These are phyloP conservation scores for Moringa oleifera DNA, from an alignment of 345 rosid species.

Conservation along the genomic window DNA sequence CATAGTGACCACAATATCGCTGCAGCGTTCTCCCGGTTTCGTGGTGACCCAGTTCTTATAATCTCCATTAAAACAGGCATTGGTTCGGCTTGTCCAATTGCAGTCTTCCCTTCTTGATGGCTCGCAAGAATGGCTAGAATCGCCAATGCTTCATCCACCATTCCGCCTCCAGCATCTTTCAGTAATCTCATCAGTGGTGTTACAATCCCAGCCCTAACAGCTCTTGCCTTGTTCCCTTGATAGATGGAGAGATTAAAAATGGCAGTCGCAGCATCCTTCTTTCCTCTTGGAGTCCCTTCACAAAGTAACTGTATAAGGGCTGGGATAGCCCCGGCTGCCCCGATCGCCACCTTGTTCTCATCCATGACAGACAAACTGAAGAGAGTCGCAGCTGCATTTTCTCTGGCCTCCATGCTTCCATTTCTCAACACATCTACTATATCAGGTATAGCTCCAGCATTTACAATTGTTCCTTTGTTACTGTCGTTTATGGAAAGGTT, in stretches of 20 bases:
- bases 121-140: constrained; percentile 87
- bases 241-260: constrained; percentile 88
- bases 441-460: constrained; percentile 92
- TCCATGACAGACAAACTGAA: constrained; percentile 95
- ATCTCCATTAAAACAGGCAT: constrained; percentile 72
- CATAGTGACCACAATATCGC: constrained; percentile 86
- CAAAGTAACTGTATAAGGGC: constrained; percentile 79
- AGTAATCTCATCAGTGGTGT: constrained; percentile 63
- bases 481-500: constrained; percentile 92
- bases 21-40: constrained; percentile 87
- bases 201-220: constrained; percentile 86
- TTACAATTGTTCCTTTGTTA: constrained; percentile 87
- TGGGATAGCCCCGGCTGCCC: constrained; percentile 94
- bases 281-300: constrained; percentile 91
- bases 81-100: constrained; percentile 72
- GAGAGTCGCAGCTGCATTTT: constrained; percentile 96
- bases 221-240: constrained; percentile 97
- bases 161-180: constrained; percentile 90
- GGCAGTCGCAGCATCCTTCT: constrained; percentile 97
- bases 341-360: constrained; percentile 92
- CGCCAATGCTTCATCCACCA: constrained; percentile 93
- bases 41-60: constrained; percentile 80
- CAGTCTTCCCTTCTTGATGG: constrained; percentile 79
- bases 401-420: constrained; percentile 98
- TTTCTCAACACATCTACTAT: constrained; percentile 80